phyloP scores from a whole-genome alignment of 305 asterid species.

The Fraxinus floribunda region DNA sequence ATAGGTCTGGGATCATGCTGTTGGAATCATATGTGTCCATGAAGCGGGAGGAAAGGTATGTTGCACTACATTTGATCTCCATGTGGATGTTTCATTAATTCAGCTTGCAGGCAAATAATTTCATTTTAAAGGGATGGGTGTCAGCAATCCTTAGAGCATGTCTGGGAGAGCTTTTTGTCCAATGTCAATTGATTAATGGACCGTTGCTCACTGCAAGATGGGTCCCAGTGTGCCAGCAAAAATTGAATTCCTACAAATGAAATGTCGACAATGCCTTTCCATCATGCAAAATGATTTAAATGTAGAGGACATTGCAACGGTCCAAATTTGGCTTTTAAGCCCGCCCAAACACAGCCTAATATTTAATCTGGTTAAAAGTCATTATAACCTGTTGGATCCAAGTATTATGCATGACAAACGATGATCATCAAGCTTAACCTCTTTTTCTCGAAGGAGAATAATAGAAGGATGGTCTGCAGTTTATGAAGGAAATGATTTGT shows the following conservation, averaged over 20 bases:
- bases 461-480: neutral
- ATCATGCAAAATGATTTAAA: too few relatives aligned
- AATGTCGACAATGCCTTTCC: too few relatives aligned
- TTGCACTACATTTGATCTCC: slow-evolving; percentile 15
- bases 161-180: too few relatives aligned
- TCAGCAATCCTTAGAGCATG: neutral
- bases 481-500: neutral
- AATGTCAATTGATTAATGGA: too few relatives aligned
- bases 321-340: too few relatives aligned
- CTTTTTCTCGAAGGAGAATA: neutral
- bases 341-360: neutral
- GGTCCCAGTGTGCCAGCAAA: too few relatives aligned
- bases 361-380: neutral
- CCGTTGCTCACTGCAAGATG: too few relatives aligned
- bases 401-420: neutral
- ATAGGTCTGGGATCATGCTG: slow-evolving; percentile 97
- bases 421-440: neutral
- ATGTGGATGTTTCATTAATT: neutral
- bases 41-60: slow-evolving; percentile 95
- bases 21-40: slow-evolving; percentile 74
- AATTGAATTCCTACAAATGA: too few relatives aligned
- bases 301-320: too few relatives aligned
- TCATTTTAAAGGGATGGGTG: neutral
- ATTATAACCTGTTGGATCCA: neutral
- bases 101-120: slow-evolving; percentile 3